Conservation (phyloP, 1,139 yeast species). For the Geotrichum reessii region DNA sequence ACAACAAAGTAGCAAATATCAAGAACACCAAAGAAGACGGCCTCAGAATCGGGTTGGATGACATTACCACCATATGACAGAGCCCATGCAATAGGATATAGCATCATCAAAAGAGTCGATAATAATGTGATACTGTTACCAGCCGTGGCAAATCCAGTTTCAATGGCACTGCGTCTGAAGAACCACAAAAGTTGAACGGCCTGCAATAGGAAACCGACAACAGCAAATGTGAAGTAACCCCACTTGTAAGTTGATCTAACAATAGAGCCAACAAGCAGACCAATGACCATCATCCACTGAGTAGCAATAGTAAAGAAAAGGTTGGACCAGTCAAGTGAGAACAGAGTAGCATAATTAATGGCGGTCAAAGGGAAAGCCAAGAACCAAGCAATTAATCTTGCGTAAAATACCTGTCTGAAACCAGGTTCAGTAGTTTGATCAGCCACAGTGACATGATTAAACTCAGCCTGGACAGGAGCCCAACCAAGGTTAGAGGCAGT, state of each 20-base stretch:
- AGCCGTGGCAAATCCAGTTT: slow-evolving; percentile 8
- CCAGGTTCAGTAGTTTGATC: slow-evolving; percentile 36
- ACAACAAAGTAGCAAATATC: slow-evolving; percentile 41
- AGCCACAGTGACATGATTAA: slow-evolving; percentile 45
- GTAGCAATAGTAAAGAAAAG: slow-evolving; percentile 41
- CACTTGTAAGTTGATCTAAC: slow-evolving; percentile 57
- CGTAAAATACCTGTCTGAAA: slow-evolving; percentile 59
- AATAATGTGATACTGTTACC: too few species aligned
- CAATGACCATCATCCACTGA: slow-evolving; percentile 48
- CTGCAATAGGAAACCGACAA: slow-evolving; percentile 29
- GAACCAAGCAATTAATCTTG: slow-evolving; percentile 64
- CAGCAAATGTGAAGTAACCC: slow-evolving; percentile 52
- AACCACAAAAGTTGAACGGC: slow-evolving; percentile 24
- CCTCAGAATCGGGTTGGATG: slow-evolving; percentile 61
- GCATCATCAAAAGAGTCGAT: slow-evolving; percentile 30
- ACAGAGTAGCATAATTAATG: slow-evolving; percentile 44
- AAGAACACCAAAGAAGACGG: slow-evolving; percentile 58
- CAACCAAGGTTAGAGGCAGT: slow-evolving; percentile 66
- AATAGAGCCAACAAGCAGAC: slow-evolving; percentile 50
- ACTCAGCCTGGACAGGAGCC: slow-evolving; percentile 50
- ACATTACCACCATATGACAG: slow-evolving; percentile 63
- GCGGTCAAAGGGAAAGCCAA: slow-evolving; percentile 54
- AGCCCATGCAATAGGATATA: slow-evolving; percentile 60
- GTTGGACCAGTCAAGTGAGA: slow-evolving; percentile 40
- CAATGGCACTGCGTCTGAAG: slow-evolving; percentile 24